Conservation (phyloP, 306 rosid genomes). For the apple (Malus domestica) region ASM211411v1 NC_041793.1:20761001-20761500, state of each 20-base stretch:
- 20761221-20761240: too few relatives aligned
- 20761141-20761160: slow-evolving; percentile 76
- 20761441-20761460: slow-evolving; percentile 54
- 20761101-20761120: slow-evolving; percentile 77
- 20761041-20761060: slow-evolving; percentile 59
- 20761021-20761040: slow-evolving; percentile 76
- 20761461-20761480: slow-evolving; percentile 78
- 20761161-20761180: not conserved
- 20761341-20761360: too few relatives aligned
- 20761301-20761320: not conserved
- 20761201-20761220: too few relatives aligned
- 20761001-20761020: slow-evolving; percentile 51
- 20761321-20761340: not conserved
- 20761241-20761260: too few relatives aligned
- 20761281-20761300: too few relatives aligned
- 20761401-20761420: slow-evolving; percentile 41
- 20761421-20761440: slow-evolving; percentile 72
- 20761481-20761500: slow-evolving; percentile 57
- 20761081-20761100: slow-evolving; percentile 65
- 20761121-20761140: slow-evolving; percentile 60
- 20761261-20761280: too few relatives aligned
- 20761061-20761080: slow-evolving; percentile 34
- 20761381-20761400: not conserved
- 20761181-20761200: not conserved
- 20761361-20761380: too few relatives aligned